A percentile compares a stretch with the other conserved stretches of the same genome.
Evolutionary conservation across 345 rosid genomes (phyloP).

Genomic region (Ricinus communis): DNA sequence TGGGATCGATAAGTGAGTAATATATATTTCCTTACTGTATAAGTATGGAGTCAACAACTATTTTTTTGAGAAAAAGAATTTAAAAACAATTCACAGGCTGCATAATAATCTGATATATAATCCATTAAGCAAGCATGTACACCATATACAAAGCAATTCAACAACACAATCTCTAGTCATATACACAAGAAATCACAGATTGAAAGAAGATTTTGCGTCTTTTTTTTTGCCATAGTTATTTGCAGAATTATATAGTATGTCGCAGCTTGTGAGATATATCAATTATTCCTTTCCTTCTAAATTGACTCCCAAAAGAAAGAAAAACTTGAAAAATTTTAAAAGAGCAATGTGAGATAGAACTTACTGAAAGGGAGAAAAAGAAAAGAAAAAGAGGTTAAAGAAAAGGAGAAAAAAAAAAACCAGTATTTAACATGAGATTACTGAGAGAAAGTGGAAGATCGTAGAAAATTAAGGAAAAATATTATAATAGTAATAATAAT

Average conservation of each 20-base stretch:
- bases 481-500: neutral
- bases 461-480: neutral
- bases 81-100: too few species aligned
- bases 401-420: neutral
- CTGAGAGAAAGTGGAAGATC: slow-evolving; percentile 3
- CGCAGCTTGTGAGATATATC: neutral
- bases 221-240: too few species aligned
- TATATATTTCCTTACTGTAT: too few species aligned
- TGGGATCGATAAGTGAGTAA: too few species aligned
- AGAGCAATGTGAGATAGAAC: neutral
- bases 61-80: too few species aligned
- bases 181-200: neutral
- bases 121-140: neutral
- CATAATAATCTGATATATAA: too few species aligned
- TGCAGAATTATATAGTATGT: too few species aligned
- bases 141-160: neutral
- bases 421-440: slow-evolving; percentile 37
- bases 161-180: neutral
- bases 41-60: too few species aligned
- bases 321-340: neutral
- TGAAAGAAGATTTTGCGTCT: neutral
- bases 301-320: too few species aligned
- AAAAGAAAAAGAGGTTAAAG: neutral
- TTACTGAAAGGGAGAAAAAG: too few species aligned
- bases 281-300: neutral